These are phyloP conservation scores for Pseudonitzschia pungens DNA, from an alignment of 108 stramenopile genomes.

Conservation along the genomic window DNA sequence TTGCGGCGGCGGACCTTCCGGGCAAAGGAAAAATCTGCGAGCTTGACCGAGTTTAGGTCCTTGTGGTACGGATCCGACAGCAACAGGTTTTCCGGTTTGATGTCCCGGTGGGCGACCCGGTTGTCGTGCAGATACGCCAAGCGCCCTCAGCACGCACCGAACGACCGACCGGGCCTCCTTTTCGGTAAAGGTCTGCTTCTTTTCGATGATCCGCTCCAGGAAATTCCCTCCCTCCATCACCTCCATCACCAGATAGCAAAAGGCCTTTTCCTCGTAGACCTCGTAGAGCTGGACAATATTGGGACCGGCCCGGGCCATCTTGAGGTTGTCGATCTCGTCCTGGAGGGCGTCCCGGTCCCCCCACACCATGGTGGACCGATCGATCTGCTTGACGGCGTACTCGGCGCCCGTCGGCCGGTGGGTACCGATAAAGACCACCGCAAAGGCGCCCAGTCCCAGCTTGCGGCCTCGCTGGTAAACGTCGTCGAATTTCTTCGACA, in stretches of 20 bases:
- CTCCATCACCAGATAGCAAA: slow-evolving; percentile 84
- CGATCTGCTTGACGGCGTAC: slow-evolving; percentile 79
- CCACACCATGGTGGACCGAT: slow-evolving; percentile 71
- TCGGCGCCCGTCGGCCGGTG: slow-evolving; percentile 50
- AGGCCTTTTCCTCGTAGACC: slow-evolving; percentile 59
- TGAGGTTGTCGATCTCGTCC: slow-evolving; percentile 69
- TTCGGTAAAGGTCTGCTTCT: slow-evolving; percentile 70
- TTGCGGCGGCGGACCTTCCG: slow-evolving; percentile 51
- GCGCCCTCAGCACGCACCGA: slow-evolving; percentile 61
- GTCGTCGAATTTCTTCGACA: slow-evolving; percentile 35
- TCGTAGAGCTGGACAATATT: slow-evolving; percentile 84
- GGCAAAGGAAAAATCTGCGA: slow-evolving; percentile 98
- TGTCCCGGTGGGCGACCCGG: slow-evolving; percentile 92
- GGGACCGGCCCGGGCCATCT: slow-evolving; percentile 56
- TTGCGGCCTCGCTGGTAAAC: slow-evolving; percentile 43
- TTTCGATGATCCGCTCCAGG: slow-evolving; percentile 89
- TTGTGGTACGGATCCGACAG: slow-evolving; percentile 68
- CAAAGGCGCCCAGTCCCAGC: slow-evolving; percentile 80
- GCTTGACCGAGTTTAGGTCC: slow-evolving; percentile 78
- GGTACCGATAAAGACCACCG: slow-evolving; percentile 67
- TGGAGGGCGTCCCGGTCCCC: slow-evolving; percentile 59
- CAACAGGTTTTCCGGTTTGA: slow-evolving; percentile 76
- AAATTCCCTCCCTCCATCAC: slow-evolving; percentile 88
- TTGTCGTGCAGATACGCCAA: slow-evolving; percentile 83
- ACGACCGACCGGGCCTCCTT: slow-evolving; percentile 59